Base-by-base conservation (phyloP, 2,329 filamentous ascomycete genomes). In the Piedraia hortae region DNA sequence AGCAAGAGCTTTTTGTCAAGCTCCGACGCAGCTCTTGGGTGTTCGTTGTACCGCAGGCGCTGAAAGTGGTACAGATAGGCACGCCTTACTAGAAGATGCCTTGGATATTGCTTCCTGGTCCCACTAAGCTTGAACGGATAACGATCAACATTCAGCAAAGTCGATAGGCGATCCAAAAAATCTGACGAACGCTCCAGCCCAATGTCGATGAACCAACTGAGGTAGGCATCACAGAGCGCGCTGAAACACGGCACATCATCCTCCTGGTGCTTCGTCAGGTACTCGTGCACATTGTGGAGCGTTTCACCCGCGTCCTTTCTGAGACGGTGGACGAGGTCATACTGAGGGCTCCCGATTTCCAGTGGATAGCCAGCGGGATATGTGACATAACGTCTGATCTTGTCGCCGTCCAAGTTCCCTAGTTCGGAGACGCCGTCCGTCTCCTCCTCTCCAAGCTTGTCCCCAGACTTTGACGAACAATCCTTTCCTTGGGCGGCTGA, bases 181-280 rank as follows among this genome's bases (percentile, higher is more conserved):
- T 91, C 85, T 0, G 85, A 82, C 10, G 82, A 91, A 27, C 82
- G 62, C 47, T 97, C 85, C 28, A 91, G 88, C 10, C 88, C 85
- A 18, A 97, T 80, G 37, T 97, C 85, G 2, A 89, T 78, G 36
- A 97, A 93, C 78, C 80, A 97, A 5, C 75, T 85, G 19, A 77
- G 61, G 43, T 91, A 97, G 1, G 82, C 75, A 11, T 72, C 72
- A 45, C 90, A 97, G 2, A 97, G 49, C 1, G 80, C 66, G 12
- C 78, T 90, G 47, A 97, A 97, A 46, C 78, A 91, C 9, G 73
- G 66, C 1, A 97, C 85, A 41, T 97, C 85, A 38, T 97, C 85
- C 41, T 93, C 75, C 40, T 90, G 80, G 28, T 82, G 67, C 28
- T 64, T 51, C 10, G 63, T 68, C 26, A 97, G 51, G 49, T 91